A percentile compares a stretch with the other conserved stretches of the same genome.
phyloP scores from a whole-genome alignment of 192 early-diverging fungal species.

The Gryganskiella cystojenkinii region DNA sequence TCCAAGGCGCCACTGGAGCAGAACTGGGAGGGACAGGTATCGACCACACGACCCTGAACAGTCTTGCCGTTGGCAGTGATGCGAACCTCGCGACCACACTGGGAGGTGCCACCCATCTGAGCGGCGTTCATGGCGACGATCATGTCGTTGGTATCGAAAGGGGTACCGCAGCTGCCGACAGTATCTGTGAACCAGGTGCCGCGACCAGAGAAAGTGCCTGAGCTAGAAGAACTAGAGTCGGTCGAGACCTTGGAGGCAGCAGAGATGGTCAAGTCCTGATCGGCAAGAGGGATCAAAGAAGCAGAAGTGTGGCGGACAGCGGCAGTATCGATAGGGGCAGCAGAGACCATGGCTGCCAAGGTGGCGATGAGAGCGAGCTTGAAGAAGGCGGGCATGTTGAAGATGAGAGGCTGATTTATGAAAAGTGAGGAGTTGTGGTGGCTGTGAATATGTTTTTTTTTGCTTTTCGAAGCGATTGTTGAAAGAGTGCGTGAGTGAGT shows the following conservation, averaged over 20 bases:
- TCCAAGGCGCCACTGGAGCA: constrained; percentile 48
- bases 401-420: not conserved
- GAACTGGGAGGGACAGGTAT: constrained; percentile 55
- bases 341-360: constrained; percentile 18
- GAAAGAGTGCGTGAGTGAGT: not conserved
- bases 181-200: constrained; percentile 57
- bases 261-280: not conserved
- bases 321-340: constrained; percentile 20
- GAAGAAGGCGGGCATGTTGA: constrained; percentile 32
- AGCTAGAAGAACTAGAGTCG: not conserved
- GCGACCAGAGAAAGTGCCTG: constrained; percentile 26
- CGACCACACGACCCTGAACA: constrained; percentile 47
- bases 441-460: not conserved
- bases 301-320: constrained; percentile 11
- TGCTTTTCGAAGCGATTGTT: not conserved
- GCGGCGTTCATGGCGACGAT: constrained; percentile 58
- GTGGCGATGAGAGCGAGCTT: constrained; percentile 43
- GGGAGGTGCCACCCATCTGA: constrained; percentile 46
- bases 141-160: constrained; percentile 49
- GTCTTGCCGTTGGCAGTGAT: constrained; percentile 41
- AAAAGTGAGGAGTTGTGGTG: not conserved
- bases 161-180: constrained; percentile 50
- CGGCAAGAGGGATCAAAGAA: not conserved
- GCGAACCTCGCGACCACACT: constrained; percentile 50
- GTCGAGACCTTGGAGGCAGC: not conserved